phyloP scores from a whole-genome alignment of 352 stramenopile species.

The Phytophthora constricta region DNA sequence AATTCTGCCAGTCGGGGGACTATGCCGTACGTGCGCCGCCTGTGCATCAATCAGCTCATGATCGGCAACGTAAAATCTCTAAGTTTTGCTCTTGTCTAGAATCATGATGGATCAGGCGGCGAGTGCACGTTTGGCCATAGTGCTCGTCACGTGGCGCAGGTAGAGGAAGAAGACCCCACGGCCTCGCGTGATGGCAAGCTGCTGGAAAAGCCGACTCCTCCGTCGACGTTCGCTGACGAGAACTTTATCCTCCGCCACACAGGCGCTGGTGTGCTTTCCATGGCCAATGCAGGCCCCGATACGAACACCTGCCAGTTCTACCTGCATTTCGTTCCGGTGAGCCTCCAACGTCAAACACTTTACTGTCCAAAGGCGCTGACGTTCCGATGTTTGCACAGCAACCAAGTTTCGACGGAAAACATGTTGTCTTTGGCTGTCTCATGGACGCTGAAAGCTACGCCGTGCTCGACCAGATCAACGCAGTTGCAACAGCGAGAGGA shows the following conservation, averaged over 20 bases:
- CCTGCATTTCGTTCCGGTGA: slow-evolving; percentile 74
- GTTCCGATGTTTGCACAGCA: slow-evolving; percentile 15
- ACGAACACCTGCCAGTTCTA: slow-evolving; percentile 98
- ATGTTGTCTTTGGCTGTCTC: slow-evolving; percentile 83
- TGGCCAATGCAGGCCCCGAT: slow-evolving; percentile 95
- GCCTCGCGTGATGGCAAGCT: slow-evolving; percentile 3
- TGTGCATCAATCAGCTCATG: not conserved
- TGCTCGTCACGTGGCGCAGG: not conserved
- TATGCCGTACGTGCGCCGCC: slow-evolving; percentile 73
- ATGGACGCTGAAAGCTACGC: slow-evolving; percentile 55
- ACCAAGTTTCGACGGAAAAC: slow-evolving; percentile 72
- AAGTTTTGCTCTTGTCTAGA: slow-evolving; percentile 36
- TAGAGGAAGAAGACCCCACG: slow-evolving; percentile 14
- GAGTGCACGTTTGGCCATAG: slow-evolving; percentile 87
- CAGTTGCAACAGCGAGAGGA: slow-evolving; percentile 53
- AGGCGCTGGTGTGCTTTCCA: slow-evolving; percentile 89
- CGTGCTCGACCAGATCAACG: slow-evolving; percentile 56
- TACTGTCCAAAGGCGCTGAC: not conserved
- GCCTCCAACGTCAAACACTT: slow-evolving; percentile 3
- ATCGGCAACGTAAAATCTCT: no score
- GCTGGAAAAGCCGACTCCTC: slow-evolving; percentile 17
- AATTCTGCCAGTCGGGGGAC: slow-evolving; percentile 93
- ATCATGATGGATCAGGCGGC: slow-evolving; percentile 77
- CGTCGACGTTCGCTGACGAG: slow-evolving; percentile 90
- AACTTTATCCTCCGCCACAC: slow-evolving; percentile 94